Conservation (phyloP, 441 rosid genomes). For the Euphorbia schlechtendalii region DNA sequence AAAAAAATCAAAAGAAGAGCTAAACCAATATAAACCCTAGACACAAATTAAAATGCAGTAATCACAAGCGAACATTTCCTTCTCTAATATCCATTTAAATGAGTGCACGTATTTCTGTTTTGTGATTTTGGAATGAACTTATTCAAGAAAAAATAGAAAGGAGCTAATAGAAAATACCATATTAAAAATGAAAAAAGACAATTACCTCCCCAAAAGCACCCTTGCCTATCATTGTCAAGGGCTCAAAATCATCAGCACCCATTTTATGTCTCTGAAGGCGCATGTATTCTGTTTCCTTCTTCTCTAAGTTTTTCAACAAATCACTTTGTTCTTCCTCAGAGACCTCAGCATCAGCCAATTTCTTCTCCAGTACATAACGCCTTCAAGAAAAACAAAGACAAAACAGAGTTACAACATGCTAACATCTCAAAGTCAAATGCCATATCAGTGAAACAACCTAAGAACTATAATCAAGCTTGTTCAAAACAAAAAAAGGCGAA, state of each 20-base stretch:
- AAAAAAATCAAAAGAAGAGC: not conserved
- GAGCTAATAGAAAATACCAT: not conserved
- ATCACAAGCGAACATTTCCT: not conserved
- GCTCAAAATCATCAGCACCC: no score
- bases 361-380: conserved; percentile 74
- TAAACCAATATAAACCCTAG: not conserved
- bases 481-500: not conserved
- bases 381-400: conserved; percentile 37
- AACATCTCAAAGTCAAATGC: conserved; percentile 12
- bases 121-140: not conserved
- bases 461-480: not conserved
- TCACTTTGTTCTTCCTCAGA: conserved; percentile 81
- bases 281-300: conserved; percentile 94
- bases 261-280: conserved; percentile 92
- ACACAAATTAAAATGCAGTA: not conserved
- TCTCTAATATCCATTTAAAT: not conserved
- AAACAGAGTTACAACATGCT: not conserved
- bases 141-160: not conserved
- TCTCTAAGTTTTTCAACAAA: conserved; percentile 74
- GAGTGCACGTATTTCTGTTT: not conserved
- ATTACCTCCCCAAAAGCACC: conserved; percentile 96
- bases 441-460: not conserved
- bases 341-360: conserved; percentile 89
- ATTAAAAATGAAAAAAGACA: not conserved
- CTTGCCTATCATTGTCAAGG: conserved; percentile 92